Evolutionary conservation across 139 green algal species (phyloP).

Genomic region (Mesostigma viride): DNA sequence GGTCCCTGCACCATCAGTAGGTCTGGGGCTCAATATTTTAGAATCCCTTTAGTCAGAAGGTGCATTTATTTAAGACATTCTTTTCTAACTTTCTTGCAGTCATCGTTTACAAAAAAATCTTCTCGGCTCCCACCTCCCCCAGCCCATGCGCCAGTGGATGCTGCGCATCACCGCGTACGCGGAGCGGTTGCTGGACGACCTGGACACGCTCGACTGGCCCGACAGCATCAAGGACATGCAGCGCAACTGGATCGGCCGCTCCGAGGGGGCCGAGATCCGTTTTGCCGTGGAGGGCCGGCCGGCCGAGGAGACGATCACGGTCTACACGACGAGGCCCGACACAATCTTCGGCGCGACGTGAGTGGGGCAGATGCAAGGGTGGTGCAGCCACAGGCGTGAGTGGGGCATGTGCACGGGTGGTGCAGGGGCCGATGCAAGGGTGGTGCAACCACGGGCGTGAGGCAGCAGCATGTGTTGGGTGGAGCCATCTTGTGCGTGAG

Average conservation of each 20-base stretch:
- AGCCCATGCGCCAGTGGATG: slow-evolving; percentile 96
- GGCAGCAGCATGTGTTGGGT: no score
- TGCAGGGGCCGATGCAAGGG: no score
- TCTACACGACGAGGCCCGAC: slow-evolving; percentile 67
- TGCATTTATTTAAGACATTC: no score
- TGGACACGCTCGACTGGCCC: slow-evolving; percentile 86
- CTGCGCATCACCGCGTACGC: slow-evolving; percentile 90
- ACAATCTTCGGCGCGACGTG: slow-evolving; percentile 88
- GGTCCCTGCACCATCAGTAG: no score
- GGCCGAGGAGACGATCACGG: slow-evolving; percentile 6
- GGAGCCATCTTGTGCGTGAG: no score
- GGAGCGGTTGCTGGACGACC: slow-evolving; percentile 81
- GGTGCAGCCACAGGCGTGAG: no score
- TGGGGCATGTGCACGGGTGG: no score
- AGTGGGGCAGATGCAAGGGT: no score
- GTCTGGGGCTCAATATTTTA: no score
- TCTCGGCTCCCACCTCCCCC: neutral
- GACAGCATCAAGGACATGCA: slow-evolving; percentile 98
- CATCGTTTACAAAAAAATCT: neutral
- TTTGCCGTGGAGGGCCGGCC: slow-evolving; percentile 24
- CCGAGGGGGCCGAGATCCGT: slow-evolving; percentile 52
- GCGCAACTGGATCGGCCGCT: slow-evolving; percentile 94
- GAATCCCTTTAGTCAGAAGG: no score
- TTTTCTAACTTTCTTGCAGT: no score
- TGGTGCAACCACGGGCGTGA: no score